Evolutionary conservation across 257 asterid genomes (phyloP).

Genomic region (Jasminum sambac): DNA sequence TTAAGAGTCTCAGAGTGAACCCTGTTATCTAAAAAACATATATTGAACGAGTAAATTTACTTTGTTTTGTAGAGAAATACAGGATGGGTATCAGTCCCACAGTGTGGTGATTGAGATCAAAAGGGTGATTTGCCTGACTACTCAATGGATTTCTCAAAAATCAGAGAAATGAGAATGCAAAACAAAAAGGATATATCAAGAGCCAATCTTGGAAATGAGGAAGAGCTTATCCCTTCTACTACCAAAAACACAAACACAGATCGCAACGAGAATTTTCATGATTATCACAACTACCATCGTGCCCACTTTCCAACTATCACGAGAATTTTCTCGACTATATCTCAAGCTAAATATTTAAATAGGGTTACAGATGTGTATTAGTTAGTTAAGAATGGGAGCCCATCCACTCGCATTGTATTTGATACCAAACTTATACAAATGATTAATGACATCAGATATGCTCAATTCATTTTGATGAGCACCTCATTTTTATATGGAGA

Average conservation of each 20-base stretch:
- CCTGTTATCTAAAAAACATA: neutral
- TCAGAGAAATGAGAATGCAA: slow-evolving; percentile 17
- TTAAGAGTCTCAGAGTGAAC: too few relatives aligned
- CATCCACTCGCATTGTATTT: too few relatives aligned
- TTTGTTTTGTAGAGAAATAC: neutral
- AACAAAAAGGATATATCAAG: slow-evolving; percentile 18
- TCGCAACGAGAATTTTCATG: neutral
- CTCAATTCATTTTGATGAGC: too few relatives aligned
- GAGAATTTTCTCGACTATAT: too few relatives aligned
- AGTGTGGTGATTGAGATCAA: slow-evolving; percentile 18
- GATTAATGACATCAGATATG: too few relatives aligned
- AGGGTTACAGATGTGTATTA: too few relatives aligned
- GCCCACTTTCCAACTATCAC: slow-evolving; percentile 3
- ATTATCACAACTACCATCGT: neutral
- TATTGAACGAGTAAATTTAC: neutral
- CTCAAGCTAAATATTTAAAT: too few relatives aligned
- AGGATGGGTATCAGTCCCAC: slow-evolving; percentile 14
- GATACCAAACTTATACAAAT: too few relatives aligned
- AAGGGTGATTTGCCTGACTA: slow-evolving; percentile 10
- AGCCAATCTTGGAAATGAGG: slow-evolving; percentile 18
- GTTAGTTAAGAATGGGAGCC: too few relatives aligned
- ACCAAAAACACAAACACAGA: neutral
- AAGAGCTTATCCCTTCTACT: slow-evolving; percentile 3
- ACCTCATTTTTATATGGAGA: too few relatives aligned
- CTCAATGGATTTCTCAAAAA: slow-evolving; percentile 17